Base-by-base conservation (phyloP, 805 yeast genomes). In the Saccharomyces kudriavzevii region DNA sequence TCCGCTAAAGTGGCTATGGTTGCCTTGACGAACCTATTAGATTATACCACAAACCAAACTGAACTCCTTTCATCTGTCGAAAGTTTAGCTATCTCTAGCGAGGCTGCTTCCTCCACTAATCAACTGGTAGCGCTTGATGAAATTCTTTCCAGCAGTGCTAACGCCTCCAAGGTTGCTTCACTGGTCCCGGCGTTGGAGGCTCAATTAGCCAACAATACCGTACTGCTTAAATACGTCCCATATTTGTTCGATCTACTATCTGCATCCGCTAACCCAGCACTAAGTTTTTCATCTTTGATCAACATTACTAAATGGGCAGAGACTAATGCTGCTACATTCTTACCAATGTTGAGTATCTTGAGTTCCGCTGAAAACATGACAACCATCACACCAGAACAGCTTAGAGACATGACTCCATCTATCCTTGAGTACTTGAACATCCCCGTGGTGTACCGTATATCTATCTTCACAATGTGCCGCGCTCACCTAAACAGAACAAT, bases 381-480 rank as follows among this genome's bases (percentile, higher is more conserved):
- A 5, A 51, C 52, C 2, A 56, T 65, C 30, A 56, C 66, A 5
- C 55, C 59, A n/a, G 59, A 57, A 31, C 53, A 59, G 47, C 48
- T 69, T 17, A 52, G 56, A 30, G 56, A 58, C n/a, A 17, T 66
- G 45, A 53, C 58, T 40, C 71, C 71, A 48, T 35, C 43, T 3
- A 55, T 68, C 28, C 52, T 68, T 46, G 60, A 58, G 24, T 61
- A 60, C 50, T 60, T 67, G 53, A 48, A 58, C 22, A 59, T 68
- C 24, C 66, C 68, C 51, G 56, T 62, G 13, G 57, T 53, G n/a
- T 65, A 62, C 55, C 63, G 66, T 52, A 52, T 69, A 45, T 61
- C 68, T 40, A 61, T 68, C 45, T 65, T 65, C 57, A 60, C 70
- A 2, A 53, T 68, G 28, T 68, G 72, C 55, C 61, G 66, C 27